Base-by-base conservation (phyloP, 2,329 filamentous ascomycete species). In the Laburnicola sp. region DNA sequence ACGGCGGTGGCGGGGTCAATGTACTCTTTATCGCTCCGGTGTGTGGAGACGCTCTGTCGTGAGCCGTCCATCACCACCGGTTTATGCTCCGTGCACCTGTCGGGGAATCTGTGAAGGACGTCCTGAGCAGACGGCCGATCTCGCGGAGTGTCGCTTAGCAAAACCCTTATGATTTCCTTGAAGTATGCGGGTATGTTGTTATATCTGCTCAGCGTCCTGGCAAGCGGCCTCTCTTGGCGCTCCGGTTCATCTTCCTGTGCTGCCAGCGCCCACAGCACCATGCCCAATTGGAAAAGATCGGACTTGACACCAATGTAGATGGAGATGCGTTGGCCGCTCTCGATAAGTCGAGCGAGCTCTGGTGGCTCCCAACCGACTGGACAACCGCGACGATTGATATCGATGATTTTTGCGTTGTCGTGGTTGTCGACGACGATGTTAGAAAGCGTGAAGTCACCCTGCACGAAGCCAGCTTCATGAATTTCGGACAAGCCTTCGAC, bases 291-390 rank as follows among this genome's bases (percentile, higher is more conserved):
- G 66, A 88, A 99, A 1, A 99, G 79, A 73, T 99, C 94, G 0
- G 93, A 96, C 74, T 99, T 99, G 69, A 97, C 91, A 9, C 94
- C 93, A 68, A 99, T 97, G 67, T 96, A 97, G 87, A 97, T 96
- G 39, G 89, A 88, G 46, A 99, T 92, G 27, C 91, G 84, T 72
- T 97, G 92, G 51, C 89, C 89, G 71, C 86, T 92, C 58, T 93
- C 86, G 54, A 97, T 91, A 48, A 97, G 84, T 4, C 84, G 82
- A 11, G 86, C 87, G 49, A 95, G 88, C 74, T 99, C 94, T 3
- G 94, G 94, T 2, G 94, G 92, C 62, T 99, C 94, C 94, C 94
- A 99, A 23, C 93, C 93, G 3, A 97, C 89, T 0, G 94, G 94
- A 65, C 94, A 99, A n/a, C 94, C 94, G 63, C 94, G 82, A 48